Base-by-base conservation (phyloP, 345 rosid species). In the Eucalyptus leucophloia region DNA sequence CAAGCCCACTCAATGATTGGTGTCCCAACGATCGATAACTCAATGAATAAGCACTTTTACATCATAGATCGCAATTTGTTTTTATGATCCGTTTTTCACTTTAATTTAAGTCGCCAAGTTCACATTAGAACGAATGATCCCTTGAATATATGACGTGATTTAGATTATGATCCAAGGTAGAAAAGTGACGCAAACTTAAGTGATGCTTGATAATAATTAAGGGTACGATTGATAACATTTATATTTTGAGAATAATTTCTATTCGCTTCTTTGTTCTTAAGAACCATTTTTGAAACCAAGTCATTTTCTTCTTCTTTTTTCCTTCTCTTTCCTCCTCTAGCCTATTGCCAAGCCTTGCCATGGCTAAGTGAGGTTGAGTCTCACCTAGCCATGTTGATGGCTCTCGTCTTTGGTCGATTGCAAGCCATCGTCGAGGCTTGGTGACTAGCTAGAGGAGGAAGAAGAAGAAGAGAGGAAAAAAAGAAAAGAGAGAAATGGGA, bases 371-470 rank as follows among this genome's bases (percentile, higher is more conserved):
- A n/a, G n/a, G n/a, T n/a, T n/a, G n/a, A n/a, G n/a, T n/a, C n/a
- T n/a, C n/a, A n/a, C n/a, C n/a, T n/a, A n/a, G n/a, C n/a, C n/a
- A n/a, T n/a, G n/a, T n/a, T n/a, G n/a, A n/a, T n/a, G n/a, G n/a
- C n/a, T n/a, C n/a, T n/a, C n/a, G n/a, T n/a, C n/a, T n/a, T n/a
- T n/a, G n/a, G n/a, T n/a, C n/a, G n/a, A n/a, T n/a, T n/a, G n/a
- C n/a, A n/a, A n/a, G n/a, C n/a, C n/a, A n/a, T n/a, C n/a, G n/a
- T n/a, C 26, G 0, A 21, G 58, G 5, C 58, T 53, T 0, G 5
- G 1, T 0, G 0, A 53, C 1, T 0, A 0, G 10, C 11, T 19
- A 53, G 58, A 53, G 5, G 24, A 53, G 24, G 24, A 53, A 53
- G 1, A 19, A 0, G 56, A 19, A 19, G 23, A 1, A 7, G 1